Base-by-base conservation (phyloP, 306 rosid species). In the Vigna nakashimae region DNA sequence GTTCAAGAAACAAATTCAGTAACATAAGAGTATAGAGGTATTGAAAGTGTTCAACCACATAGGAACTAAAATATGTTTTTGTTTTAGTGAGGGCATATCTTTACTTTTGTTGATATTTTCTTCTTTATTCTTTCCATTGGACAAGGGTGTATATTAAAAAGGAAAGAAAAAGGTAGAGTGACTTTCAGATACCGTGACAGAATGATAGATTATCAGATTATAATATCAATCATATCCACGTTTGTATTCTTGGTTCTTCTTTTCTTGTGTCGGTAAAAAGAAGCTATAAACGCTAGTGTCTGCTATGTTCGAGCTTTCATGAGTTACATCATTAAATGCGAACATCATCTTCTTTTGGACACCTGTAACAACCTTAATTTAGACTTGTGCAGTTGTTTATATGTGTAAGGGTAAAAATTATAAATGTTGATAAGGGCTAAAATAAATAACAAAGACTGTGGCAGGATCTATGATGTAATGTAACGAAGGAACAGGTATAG, bases 401-500 rank as follows among this genome's bases (percentile, higher is more conserved):
- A 18, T 51, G 40, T 43, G 48, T 57, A 11, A 52, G 17, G 80
- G 15, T 24, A 52, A 51, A 48, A 9, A 20, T 3, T 45, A 73
- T 4, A 9, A 38, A 69, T 51, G 30, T 26, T 26, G 69, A 28
- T 20, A 15, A 48, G 50, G 28, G 45, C 30, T 32, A 11, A 12
- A 55, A 18, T 69, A 16, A 40, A 65, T 51, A 34, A 74, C 0
- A 51, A 60, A 7, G 74, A 81, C 70, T 38, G 65, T 65, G 79
- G 68, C 81, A 75, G 70, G 64, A 48, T 9, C 32, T 13, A 75
- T n/a, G 65, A 56, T 77, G 80, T 74, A 75, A 49, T 57, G 8
- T 76, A 26, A 30, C 12, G 52, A 51, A 73, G 68, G 65, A 62
- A 56, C 64, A 69, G 77, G 73, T 74, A 74, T 55, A 80, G 79